Evolutionary conservation across 306 rosid species (phyloP).

Genomic region (Heteromeles arbutifolia): DNA sequence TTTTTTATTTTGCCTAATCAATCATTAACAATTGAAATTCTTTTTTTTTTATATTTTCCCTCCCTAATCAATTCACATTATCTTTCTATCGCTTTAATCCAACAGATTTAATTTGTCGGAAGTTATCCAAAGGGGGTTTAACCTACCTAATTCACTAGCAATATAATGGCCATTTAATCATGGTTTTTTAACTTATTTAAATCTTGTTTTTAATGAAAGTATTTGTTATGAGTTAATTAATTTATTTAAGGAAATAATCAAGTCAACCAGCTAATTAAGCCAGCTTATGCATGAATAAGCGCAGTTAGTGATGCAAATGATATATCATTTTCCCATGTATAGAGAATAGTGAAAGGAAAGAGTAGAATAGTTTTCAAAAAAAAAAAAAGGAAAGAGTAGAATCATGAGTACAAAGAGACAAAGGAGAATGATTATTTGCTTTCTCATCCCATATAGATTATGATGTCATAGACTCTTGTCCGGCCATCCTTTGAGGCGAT

Average conservation of each 20-base stretch:
- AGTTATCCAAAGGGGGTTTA: constrained; percentile 23
- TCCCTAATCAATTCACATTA: neutral
- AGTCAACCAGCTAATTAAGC: constrained; percentile 24
- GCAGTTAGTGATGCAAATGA: constrained; percentile 36
- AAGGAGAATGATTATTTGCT: constrained; percentile 30
- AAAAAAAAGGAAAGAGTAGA: constrained; percentile 17
- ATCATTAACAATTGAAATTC: constrained; percentile 13
- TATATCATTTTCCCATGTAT: constrained; percentile 26
- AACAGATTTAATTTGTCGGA: constrained; percentile 45
- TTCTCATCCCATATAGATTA: neutral
- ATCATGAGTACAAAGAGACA: constrained; percentile 36
- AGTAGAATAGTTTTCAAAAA: too few species aligned
- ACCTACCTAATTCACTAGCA: constrained; percentile 20
- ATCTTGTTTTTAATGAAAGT: neutral
- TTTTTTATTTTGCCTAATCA: neutral
- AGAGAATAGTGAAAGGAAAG: constrained; percentile 14
- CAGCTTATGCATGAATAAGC: constrained; percentile 30
- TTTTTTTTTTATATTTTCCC: neutral
- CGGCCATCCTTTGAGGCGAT: neutral
- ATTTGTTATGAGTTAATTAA: neutral
- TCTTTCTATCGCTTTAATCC: constrained; percentile 19
- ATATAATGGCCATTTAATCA: constrained; percentile 23
- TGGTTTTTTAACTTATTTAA: neutral
- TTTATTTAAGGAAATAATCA: constrained; percentile 1
- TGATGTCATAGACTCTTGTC: neutral